A percentile compares a stretch with the other conserved stretches of the same genome.
Conservation (phyloP, 768 basidiomycete species). For the Cyathus striatus region DNA sequence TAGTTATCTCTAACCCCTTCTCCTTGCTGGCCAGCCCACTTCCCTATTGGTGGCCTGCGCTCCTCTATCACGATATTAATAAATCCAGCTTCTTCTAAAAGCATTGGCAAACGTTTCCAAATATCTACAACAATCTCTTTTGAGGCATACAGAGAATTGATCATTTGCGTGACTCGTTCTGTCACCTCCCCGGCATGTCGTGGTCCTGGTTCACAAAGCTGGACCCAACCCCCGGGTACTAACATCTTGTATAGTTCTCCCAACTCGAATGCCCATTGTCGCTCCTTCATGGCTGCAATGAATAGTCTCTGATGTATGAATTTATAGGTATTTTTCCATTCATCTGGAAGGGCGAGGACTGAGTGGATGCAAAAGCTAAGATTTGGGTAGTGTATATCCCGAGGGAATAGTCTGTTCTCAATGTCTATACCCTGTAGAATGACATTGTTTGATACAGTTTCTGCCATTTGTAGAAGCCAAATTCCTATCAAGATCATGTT, state of each 20-base stretch:
- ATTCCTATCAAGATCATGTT: no score
- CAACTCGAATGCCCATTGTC: not conserved
- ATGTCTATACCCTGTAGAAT: not conserved
- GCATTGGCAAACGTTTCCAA: not conserved
- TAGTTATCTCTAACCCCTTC: not conserved
- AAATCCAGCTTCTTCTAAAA: not conserved
- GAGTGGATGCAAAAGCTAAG: not conserved
- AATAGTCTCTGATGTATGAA: not conserved
- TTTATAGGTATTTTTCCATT: not conserved
- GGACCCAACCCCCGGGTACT: conserved; percentile 1
- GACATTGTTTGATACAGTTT: not conserved
- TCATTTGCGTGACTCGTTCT: no score
- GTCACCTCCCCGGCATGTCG: not conserved
- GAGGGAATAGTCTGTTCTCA: not conserved
- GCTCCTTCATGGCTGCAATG: not conserved
- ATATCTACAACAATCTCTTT: not conserved
- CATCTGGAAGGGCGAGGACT: not conserved
- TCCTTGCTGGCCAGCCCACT: not conserved
- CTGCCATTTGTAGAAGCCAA: not conserved
- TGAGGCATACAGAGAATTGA: not conserved
- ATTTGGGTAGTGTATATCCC: not conserved
- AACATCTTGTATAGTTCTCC: not conserved
- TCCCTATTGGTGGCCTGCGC: not conserved
- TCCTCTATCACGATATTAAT: not conserved
- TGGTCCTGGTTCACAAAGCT: conserved; percentile 1